Conservation (phyloP, 768 basidiomycete genomes). For the Boletus vermiculosoides region DNA sequence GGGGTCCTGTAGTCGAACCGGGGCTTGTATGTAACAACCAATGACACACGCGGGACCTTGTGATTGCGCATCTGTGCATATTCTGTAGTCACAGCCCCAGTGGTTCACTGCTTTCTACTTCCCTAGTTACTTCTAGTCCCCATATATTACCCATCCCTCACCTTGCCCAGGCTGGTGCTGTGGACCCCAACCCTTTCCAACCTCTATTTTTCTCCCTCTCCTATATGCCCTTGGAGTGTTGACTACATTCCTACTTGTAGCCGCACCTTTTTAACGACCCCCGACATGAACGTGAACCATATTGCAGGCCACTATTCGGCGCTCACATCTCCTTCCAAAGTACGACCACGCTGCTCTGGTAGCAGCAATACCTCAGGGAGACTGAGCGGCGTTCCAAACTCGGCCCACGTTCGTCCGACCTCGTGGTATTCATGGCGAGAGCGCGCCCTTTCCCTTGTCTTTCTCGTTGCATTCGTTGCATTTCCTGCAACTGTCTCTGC, state of each 20-base stretch:
- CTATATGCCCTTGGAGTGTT: neutral
- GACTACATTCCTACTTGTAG: neutral
- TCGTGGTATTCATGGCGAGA: neutral
- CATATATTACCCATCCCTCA: neutral
- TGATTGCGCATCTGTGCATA: neutral
- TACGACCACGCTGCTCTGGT: constrained; percentile 5
- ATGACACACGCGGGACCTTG: neutral
- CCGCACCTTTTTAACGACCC: neutral
- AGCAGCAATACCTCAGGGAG: neutral
- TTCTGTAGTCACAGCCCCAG: constrained; percentile 2
- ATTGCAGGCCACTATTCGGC: neutral
- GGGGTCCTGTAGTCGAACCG: neutral
- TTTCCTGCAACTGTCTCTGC: constrained; percentile 7
- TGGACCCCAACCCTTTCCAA: constrained; percentile 8
- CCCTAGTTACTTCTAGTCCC: neutral
- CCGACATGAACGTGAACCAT: constrained; percentile 2
- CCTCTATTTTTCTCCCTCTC: neutral
- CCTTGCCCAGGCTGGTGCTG: constrained; percentile 2
- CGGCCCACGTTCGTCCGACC: neutral
- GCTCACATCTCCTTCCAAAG: constrained; percentile 1
- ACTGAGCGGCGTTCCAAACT: neutral
- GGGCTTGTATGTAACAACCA: neutral
- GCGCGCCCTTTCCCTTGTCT: neutral
- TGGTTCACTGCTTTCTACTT: neutral
- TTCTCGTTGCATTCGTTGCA: constrained; percentile 5